These are phyloP conservation scores for Neophaeococcomyces mojaviensis DNA, from an alignment of 2,329 filamentous ascomycete genomes.

Conservation along the genomic window DNA sequence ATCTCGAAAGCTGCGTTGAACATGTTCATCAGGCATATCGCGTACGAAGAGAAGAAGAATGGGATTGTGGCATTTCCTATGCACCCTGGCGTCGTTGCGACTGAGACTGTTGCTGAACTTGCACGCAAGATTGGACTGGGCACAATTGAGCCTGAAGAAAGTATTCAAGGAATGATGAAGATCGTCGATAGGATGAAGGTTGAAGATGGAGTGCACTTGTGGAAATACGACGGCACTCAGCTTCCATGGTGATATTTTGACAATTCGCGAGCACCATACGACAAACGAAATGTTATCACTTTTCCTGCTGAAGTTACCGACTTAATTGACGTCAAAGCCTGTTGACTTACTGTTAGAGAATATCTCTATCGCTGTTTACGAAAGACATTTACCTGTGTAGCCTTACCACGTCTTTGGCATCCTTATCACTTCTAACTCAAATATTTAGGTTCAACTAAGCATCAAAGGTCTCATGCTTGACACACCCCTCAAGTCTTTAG, in stretches of 20 bases:
- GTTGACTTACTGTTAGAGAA: too few species aligned
- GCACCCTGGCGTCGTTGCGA: slow-evolving; percentile 40
- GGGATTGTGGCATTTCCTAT: slow-evolving; percentile 32
- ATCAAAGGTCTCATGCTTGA: too few species aligned
- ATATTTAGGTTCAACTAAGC: too few species aligned
- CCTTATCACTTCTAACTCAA: too few species aligned
- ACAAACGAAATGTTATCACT: too few species aligned
- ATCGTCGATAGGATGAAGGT: slow-evolving; percentile 27
- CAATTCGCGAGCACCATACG: too few species aligned
- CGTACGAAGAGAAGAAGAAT: slow-evolving; percentile 30
- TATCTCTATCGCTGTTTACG: too few species aligned
- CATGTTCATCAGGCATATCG: slow-evolving; percentile 37
- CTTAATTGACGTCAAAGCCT: too few species aligned
- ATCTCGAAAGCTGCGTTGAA: slow-evolving; percentile 40
- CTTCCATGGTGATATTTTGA: slow-evolving; percentile 18
- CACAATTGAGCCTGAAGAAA: slow-evolving; percentile 31
- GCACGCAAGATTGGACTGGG: slow-evolving; percentile 30
- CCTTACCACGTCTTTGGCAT: too few species aligned
- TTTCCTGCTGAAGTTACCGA: too few species aligned
- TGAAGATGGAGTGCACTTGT: slow-evolving; percentile 23
- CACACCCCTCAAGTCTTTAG: too few species aligned
- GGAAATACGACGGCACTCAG: slow-evolving; percentile 18
- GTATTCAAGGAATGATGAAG: slow-evolving; percentile 33
- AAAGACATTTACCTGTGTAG: too few species aligned
- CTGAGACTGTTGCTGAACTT: slow-evolving; percentile 22